Conservation (phyloP, 441 rosid species). For the Gossypium schwendimanii region DNA sequence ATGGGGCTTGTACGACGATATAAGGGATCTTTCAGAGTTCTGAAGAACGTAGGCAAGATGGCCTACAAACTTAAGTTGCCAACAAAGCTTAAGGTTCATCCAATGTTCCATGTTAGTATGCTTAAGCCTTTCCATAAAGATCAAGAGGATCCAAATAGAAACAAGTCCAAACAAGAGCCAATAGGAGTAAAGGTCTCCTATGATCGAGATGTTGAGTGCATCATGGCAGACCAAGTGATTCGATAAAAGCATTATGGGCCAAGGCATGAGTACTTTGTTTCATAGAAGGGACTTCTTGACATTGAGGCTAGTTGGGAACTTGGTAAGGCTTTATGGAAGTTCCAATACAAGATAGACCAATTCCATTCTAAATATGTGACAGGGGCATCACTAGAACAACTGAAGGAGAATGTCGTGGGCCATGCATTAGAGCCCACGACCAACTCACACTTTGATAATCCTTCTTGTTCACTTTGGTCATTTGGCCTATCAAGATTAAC, state of each 20-base stretch:
- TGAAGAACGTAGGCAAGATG: neutral
- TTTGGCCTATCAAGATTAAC: too few species aligned
- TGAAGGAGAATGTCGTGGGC: neutral
- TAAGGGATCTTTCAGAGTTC: neutral
- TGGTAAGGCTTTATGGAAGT: neutral
- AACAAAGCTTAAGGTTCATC: neutral
- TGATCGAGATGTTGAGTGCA: neutral
- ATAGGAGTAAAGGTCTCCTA: neutral
- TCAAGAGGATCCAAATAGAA: neutral
- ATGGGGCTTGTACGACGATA: neutral
- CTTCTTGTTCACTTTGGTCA: too few species aligned
- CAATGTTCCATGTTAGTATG: neutral
- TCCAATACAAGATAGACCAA: neutral
- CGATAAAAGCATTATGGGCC: neutral
- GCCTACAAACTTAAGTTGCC: neutral
- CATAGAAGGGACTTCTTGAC: neutral
- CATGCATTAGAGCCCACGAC: neutral
- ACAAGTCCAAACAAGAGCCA: neutral
- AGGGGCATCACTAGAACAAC: neutral
- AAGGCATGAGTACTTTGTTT: neutral
- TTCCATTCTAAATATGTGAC: neutral
- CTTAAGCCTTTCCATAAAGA: neutral
- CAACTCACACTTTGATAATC: too few species aligned
- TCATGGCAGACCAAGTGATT: neutral
- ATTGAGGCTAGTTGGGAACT: neutral